Base-by-base conservation (phyloP, 2,329 filamentous ascomycete species). In the Ceratocystis destructans region DNA sequence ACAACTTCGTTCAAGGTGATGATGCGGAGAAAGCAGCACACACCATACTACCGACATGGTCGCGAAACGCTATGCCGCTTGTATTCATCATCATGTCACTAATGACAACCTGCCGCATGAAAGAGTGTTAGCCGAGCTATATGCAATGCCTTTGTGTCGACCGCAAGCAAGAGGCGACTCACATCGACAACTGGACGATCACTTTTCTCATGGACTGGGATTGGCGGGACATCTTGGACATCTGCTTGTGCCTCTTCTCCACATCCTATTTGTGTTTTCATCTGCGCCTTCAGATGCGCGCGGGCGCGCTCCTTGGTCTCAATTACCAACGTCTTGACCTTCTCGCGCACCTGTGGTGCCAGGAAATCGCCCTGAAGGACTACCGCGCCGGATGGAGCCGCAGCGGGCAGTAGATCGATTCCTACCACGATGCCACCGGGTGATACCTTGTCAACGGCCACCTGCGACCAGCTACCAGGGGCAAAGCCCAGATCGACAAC, bases 21-120 rank as follows among this genome's bases (percentile, higher is more conserved):
- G 15, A 62, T 22, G 15, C 4, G 20, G 12, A 17, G 5, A 37
- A 5, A 3, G 61, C n/a, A 61, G 22, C 25, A 74, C 87, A 74
- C 77, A 96, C 93, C 90, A 99, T 97, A 77, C 91, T 96, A 37
- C 90, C 89, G 8, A 86, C 87, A 76, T 99, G 94, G 76, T 99
- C 94, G 70, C 86, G 85, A 73, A 96, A 94, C 22, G 77, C 77
- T 72, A 90, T 88, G 66, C 94, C 94, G 77, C 89, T 96, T 72
- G 93, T 96, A 77, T 99, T 99, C 91, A 96, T 96, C 87, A 99
- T 88, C 94, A 99, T 99, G 83, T 99, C 94, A 85, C 90, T 96
- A 74, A 99, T 80, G 74, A 99, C 90, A 73, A 99, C 84, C 82
- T 85, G 69, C 33, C 61, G 22, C 2, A 5, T 10, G 44, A 45